Base-by-base conservation (phyloP, 139 green algal species). In the Tetradesmus obliquus region DNA sequence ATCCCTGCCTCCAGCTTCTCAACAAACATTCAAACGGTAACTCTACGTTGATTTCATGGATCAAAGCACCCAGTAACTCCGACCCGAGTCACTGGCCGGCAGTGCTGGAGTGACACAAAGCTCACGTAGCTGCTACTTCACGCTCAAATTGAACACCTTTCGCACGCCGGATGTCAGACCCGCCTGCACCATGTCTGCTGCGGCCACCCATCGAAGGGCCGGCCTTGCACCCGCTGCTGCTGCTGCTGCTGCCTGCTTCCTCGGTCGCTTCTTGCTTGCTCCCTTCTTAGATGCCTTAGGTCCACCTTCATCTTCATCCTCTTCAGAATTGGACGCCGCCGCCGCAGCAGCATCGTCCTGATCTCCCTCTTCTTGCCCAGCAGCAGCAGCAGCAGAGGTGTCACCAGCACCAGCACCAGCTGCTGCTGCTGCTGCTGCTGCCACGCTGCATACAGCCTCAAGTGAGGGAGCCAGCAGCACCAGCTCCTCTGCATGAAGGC, bases 401-500 rank as follows among this genome's bases (percentile, higher is more conserved):
- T 55, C 79, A 84, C 22, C 62, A 20, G 62, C 84, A 60, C 22
- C 62, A 89, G 62, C 62, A 60, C 60, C 81, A 15, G 60, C 60
- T 55, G 66, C 88, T 55, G 60, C 80, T 60, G 60, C 58, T 32
- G 84, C 85, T 24, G 85, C 66, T 54, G 85, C 24, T 24, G 58
- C 84, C 9, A 4, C 84, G 19, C 8, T 24, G 45, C 60, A 84
- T 3, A 82, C 89, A 19, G 62, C 81, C 19, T 74, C 81, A 81
- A 92, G 66, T 6, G 81, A 88, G 3, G 81, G 71, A 20, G 89
- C 89, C 20, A 88, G 10, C 32, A 97, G 58, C n/a, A 92, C 57
- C 45, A 97, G 12, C 54, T 84, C 54, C 86, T 97, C 94, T 79
- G 96, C 94, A 76, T 91, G 85, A 84, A 96, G 90, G 2, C 94